Evolutionary conservation across 352 stramenopile genomes (phyloP).

Genomic region (Phytophthora meadii): DNA sequence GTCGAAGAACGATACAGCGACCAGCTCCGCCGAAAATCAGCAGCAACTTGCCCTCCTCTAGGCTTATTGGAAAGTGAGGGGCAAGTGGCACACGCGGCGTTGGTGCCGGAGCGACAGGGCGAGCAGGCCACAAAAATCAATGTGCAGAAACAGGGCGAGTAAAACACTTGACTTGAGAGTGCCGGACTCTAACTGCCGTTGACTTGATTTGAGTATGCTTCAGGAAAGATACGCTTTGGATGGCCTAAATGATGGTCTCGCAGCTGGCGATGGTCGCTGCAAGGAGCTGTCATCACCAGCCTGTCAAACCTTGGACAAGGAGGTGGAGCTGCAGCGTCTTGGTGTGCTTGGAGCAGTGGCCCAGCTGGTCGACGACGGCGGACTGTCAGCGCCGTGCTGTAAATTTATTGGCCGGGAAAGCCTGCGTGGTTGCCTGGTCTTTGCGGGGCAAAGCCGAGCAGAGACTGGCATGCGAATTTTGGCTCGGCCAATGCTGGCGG

Average conservation of each 20-base stretch:
- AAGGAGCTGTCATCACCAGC: constrained; percentile 1
- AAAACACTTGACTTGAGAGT: too few relatives aligned
- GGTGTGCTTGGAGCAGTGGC: constrained; percentile 4
- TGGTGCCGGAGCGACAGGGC: constrained; percentile 33
- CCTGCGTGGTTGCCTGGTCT: constrained; percentile 16
- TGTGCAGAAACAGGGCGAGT: constrained; percentile 12
- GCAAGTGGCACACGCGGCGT: constrained; percentile 13
- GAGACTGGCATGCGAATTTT: constrained; percentile 38
- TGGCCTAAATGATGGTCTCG: constrained; percentile 20
- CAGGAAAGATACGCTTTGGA: constrained; percentile 40
- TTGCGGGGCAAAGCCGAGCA: constrained; percentile 14
- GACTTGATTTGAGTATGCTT: constrained; percentile 11
- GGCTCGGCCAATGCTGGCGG: constrained; percentile 11
- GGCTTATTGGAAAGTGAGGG: constrained; percentile 36
- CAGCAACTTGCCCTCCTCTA: constrained; percentile 6
- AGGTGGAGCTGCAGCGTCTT: constrained; percentile 3
- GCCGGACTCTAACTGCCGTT: neutral
- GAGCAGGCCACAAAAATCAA: constrained; percentile 31
- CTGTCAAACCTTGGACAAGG: too few relatives aligned
- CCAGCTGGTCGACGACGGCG: constrained; percentile 4
- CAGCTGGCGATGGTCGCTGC: constrained; percentile 14
- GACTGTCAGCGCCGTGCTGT: constrained; percentile 3
- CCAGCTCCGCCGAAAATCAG: constrained; percentile 8
- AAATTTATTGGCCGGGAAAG: constrained; percentile 37
- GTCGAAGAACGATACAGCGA: constrained; percentile 44